These are phyloP conservation scores for Cyclostephanos invisitatus DNA, from an alignment of 108 stramenopile genomes.

Conservation along the genomic window DNA sequence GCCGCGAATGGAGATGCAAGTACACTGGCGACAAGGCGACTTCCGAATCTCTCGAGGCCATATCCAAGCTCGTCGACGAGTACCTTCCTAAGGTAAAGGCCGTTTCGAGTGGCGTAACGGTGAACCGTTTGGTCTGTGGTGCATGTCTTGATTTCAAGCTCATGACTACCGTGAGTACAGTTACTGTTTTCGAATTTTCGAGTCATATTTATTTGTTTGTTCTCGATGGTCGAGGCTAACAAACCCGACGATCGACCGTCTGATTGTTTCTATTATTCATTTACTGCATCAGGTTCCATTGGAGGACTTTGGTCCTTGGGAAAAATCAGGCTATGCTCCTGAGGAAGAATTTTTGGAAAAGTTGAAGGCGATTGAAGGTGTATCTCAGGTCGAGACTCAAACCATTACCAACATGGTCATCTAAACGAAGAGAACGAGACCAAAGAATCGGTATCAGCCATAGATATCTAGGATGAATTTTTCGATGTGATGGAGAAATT, in stretches of 20 bases:
- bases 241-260: background rate
- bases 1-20: conserved; percentile 90
- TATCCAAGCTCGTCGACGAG: conserved; percentile 78
- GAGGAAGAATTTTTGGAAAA: conserved; percentile 84
- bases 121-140: conserved; percentile 87
- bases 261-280: background rate
- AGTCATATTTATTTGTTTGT: background rate
- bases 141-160: conserved; percentile 87
- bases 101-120: conserved; percentile 58
- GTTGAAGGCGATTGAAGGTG: conserved; percentile 83
- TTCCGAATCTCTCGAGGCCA: conserved; percentile 73
- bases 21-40: conserved; percentile 81
- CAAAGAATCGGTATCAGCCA: background rate
- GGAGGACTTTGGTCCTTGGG: conserved; percentile 85
- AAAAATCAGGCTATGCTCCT: conserved; percentile 71
- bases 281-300: conserved; percentile 48
- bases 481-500: background rate
- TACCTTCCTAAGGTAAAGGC: conserved; percentile 79
- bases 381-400: conserved; percentile 88
- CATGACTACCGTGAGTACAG: conserved; percentile 62
- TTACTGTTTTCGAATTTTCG: background rate
- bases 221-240: background rate
- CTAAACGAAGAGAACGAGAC: conserved; percentile 27
- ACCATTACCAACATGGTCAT: conserved; percentile 81
- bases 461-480: background rate